A percentile compares a stretch with the other conserved stretches of the same genome.
Evolutionary conservation across 305 asterid species (phyloP).

Genomic region (Solanum aculeatissimum): DNA sequence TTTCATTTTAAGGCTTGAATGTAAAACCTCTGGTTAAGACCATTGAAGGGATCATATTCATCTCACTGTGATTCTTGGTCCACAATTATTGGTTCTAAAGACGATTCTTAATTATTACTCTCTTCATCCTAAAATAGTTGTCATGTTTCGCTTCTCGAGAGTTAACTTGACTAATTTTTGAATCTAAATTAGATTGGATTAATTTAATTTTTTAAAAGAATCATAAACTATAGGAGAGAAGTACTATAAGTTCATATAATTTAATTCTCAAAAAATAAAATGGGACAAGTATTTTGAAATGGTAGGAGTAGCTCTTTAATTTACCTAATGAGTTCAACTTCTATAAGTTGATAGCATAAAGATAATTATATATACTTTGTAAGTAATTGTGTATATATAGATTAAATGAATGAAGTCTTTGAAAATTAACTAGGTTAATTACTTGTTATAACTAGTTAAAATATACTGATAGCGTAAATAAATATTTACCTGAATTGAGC

Average conservation of each 20-base stretch:
- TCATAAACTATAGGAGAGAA: background rate
- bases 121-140: background rate
- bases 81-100: background rate
- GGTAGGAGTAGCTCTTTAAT: background rate
- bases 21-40: background rate
- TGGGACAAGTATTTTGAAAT: background rate
- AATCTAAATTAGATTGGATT: background rate
- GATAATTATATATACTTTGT: background rate
- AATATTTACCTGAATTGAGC: constrained; percentile 36
- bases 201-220: background rate
- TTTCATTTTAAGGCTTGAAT: background rate
- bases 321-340: background rate
- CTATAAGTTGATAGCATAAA: background rate
- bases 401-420: background rate
- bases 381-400: background rate
- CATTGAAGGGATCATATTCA: background rate
- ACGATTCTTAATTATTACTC: background rate
- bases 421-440: background rate
- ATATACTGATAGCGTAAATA: background rate
- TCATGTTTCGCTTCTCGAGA: background rate
- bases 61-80: background rate
- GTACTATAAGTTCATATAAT: background rate
- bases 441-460: background rate
- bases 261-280: background rate
- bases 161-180: background rate